Evolutionary conservation across 2,329 filamentous ascomycete genomes (phyloP).

Genomic region (Metarhizium guizhouense): DNA sequence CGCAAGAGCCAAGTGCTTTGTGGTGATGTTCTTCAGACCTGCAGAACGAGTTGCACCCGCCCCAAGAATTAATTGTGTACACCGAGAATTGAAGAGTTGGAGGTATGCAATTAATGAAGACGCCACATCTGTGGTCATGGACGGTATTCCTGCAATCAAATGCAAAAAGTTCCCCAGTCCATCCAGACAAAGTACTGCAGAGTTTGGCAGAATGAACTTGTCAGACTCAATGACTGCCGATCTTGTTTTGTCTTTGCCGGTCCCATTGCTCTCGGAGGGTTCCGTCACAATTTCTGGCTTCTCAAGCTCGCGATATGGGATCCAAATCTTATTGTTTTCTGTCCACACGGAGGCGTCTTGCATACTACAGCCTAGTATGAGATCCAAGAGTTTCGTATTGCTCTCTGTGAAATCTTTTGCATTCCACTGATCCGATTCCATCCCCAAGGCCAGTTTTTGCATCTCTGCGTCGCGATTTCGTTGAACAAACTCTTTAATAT

Average conservation of each 20-base stretch:
- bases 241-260: constrained; percentile 54
- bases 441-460: constrained; percentile 63
- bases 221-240: constrained; percentile 76
- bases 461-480: constrained; percentile 62
- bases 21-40: constrained; percentile 91
- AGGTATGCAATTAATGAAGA: constrained; percentile 74
- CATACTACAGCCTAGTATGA: constrained; percentile 61
- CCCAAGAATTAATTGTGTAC: constrained; percentile 91
- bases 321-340: constrained; percentile 50
- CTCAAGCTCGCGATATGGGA: constrained; percentile 33
- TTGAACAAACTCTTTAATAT: constrained; percentile 74
- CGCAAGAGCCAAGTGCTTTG: constrained; percentile 86
- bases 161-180: constrained; percentile 78
- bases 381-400: constrained; percentile 50
- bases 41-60: constrained; percentile 84
- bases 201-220: constrained; percentile 76
- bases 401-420: constrained; percentile 64
- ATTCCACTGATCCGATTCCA: constrained; percentile 76
- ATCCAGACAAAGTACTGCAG: constrained; percentile 70
- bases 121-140: constrained; percentile 78
- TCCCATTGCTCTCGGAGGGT: constrained; percentile 36
- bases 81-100: constrained; percentile 89
- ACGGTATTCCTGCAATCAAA: constrained; percentile 76
- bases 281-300: constrained; percentile 23
- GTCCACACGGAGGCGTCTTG: constrained; percentile 61